Conservation (phyloP, 345 rosid species). For the Balakata baccata region DNA sequence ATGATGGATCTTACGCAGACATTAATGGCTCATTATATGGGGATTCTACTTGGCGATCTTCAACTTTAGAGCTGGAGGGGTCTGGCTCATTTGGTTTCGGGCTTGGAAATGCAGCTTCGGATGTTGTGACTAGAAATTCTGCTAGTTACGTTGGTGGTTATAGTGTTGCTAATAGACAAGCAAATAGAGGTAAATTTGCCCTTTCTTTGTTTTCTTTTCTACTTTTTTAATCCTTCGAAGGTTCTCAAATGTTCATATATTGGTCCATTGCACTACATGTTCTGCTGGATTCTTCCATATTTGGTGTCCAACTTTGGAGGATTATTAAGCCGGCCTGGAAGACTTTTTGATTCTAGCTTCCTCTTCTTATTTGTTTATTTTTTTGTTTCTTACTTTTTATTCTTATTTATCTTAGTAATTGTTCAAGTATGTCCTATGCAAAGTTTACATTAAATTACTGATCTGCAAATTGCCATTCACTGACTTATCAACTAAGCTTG, state of each 20-base stretch:
- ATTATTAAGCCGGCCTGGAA: too few relatives aligned
- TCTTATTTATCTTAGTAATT: not conserved
- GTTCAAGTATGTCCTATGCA: not conserved
- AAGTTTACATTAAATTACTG: not conserved
- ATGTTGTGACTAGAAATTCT: slow-evolving; percentile 42
- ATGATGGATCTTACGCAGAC: slow-evolving; percentile 36
- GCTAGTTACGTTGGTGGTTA: slow-evolving; percentile 53
- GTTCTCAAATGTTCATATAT: not conserved
- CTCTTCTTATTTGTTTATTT: not conserved
- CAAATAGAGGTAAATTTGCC: slow-evolving; percentile 48
- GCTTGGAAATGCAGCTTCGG: slow-evolving; percentile 46
- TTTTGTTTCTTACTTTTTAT: not conserved
- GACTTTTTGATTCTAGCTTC: not conserved
- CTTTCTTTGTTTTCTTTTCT: not conserved
- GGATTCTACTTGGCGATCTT: slow-evolving; percentile 49
- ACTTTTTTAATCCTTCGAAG: not conserved
- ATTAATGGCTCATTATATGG: slow-evolving; percentile 35
- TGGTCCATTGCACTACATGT: not conserved
- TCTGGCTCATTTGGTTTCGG: slow-evolving; percentile 51
- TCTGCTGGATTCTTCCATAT: not conserved
- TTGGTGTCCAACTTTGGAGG: not conserved
- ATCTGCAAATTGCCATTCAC: not conserved
- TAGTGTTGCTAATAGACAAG: slow-evolving; percentile 52
- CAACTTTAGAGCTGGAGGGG: slow-evolving; percentile 37
- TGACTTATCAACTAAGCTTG: not conserved